These are phyloP conservation scores for Pestalotiopsis sp. DNA, from an alignment of 2,329 filamentous ascomycete species.

Conservation along the genomic window DNA sequence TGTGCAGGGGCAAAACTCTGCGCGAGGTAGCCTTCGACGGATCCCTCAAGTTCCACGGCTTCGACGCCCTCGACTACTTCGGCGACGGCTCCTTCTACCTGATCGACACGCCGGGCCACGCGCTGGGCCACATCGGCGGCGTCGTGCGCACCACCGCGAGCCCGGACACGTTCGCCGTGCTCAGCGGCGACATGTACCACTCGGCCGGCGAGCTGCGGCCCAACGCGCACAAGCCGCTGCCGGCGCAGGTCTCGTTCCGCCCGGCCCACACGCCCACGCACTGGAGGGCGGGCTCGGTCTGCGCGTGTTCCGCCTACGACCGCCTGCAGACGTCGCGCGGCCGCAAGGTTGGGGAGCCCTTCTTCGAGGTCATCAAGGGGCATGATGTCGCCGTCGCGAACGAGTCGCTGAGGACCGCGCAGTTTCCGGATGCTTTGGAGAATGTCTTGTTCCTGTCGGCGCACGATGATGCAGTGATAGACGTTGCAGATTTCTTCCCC, in stretches of 20 bases:
- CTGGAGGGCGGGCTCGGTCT: conserved; percentile 44
- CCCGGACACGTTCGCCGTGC: conserved; percentile 45
- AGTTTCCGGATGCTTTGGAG: conserved; percentile 20
- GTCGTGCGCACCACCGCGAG: conserved; percentile 43
- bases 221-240: conserved; percentile 33
- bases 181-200: conserved; percentile 51
- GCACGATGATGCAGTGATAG: conserved; percentile 23
- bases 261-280: conserved; percentile 41
- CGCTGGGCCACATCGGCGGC: conserved; percentile 50
- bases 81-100: conserved; percentile 59
- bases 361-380: background rate
- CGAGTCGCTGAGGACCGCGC: background rate
- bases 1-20: conserved; percentile 20
- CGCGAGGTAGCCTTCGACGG: conserved; percentile 23
- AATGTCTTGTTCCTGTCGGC: conserved; percentile 26
- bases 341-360: background rate
- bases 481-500: conserved; percentile 23
- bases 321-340: background rate
- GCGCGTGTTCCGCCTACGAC: conserved; percentile 34
- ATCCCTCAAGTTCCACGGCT: conserved; percentile 20
- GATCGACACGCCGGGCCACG: conserved; percentile 54
- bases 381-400: background rate
- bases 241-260: conserved; percentile 21
- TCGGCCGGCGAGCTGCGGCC: conserved; percentile 39
- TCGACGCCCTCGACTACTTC: conserved; percentile 53